Conservation (phyloP, 306 rosid species). For the Canavalia ensiformis region DNA sequence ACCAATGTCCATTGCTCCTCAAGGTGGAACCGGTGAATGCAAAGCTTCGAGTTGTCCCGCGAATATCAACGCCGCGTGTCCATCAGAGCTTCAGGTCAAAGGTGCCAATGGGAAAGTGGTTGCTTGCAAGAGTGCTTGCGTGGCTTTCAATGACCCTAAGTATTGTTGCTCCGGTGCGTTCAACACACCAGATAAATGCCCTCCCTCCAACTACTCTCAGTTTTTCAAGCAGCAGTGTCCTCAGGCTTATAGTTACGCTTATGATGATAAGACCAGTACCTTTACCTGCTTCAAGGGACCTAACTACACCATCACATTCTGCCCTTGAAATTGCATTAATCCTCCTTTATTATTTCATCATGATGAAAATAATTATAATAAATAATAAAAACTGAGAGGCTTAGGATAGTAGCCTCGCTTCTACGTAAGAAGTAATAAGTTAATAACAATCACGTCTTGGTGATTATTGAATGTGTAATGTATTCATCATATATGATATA, state of each 20-base stretch:
- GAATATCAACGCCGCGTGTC: constrained; percentile 57
- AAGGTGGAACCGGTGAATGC: constrained; percentile 60
- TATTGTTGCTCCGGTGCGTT: constrained; percentile 63
- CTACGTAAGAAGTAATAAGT: neutral
- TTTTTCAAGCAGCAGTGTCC: constrained; percentile 69
- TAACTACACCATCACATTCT: constrained; percentile 64
- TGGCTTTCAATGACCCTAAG: constrained; percentile 54
- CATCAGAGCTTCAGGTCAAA: constrained; percentile 49
- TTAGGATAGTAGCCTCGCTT: constrained; percentile 8
- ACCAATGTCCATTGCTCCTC: constrained; percentile 59
- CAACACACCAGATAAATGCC: constrained; percentile 51
- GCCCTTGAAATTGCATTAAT: constrained; percentile 49
- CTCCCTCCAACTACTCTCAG: constrained; percentile 56
- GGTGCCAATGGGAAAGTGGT: constrained; percentile 51
- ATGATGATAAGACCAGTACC: constrained; percentile 60
- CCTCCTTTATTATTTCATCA: too few relatives aligned
- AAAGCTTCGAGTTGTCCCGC: constrained; percentile 47
- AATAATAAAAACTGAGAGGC: neutral
- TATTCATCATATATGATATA: neutral
- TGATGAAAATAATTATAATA: neutral
- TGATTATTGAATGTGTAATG: constrained; percentile 3
- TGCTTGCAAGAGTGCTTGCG: constrained; percentile 77
- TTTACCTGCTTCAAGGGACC: constrained; percentile 67
- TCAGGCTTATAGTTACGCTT: constrained; percentile 79
- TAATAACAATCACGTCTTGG: constrained; percentile 41